These are phyloP conservation scores for Exophiala bonariae DNA, from an alignment of 2,329 filamentous ascomycete species.

Conservation along the genomic window DNA sequence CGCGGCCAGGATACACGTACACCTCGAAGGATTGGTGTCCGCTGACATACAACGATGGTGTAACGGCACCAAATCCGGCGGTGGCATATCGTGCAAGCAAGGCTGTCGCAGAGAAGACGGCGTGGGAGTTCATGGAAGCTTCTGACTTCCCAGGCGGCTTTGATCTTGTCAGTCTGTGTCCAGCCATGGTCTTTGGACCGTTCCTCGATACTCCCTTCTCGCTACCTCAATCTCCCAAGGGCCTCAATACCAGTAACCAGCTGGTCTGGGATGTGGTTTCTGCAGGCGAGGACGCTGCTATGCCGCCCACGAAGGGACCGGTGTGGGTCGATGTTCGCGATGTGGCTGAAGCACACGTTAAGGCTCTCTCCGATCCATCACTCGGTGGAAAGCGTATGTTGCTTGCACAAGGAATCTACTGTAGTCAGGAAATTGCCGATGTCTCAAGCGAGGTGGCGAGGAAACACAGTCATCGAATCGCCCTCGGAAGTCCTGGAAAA, in stretches of 20 bases:
- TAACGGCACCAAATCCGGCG: conserved; percentile 27
- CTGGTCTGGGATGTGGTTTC: conserved; percentile 33
- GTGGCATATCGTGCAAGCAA: conserved; percentile 29
- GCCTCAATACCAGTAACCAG: conserved; percentile 32
- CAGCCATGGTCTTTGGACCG: conserved; percentile 31
- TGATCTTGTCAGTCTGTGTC: conserved; percentile 20
- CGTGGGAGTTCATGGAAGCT: conserved; percentile 23
- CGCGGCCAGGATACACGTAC: conserved; percentile 43
- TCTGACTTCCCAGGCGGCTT: conserved; percentile 27
- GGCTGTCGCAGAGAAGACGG: conserved; percentile 25
- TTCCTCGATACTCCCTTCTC: conserved; percentile 24
- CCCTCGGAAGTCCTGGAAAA: conserved; percentile 29
- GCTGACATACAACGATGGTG: conserved; percentile 28
- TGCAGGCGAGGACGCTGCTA: conserved; percentile 23
- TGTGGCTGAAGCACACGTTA: conserved; percentile 33
- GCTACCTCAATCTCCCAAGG: conserved; percentile 25
- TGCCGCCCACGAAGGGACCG: conserved; percentile 30
- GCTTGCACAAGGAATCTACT: conserved; percentile 31
- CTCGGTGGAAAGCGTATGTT: conserved; percentile 28
- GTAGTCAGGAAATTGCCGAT: conserved; percentile 34
- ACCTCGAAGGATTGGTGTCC: conserved; percentile 50
- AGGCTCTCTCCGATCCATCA: conserved; percentile 18
- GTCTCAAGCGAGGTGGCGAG: conserved; percentile 21
- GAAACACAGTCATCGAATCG: conserved; percentile 13
- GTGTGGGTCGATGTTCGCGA: conserved; percentile 34